phyloP scores from a whole-genome alignment of 2,329 filamentous ascomycete species.

The Akanthomyces uredinophilus region DNA sequence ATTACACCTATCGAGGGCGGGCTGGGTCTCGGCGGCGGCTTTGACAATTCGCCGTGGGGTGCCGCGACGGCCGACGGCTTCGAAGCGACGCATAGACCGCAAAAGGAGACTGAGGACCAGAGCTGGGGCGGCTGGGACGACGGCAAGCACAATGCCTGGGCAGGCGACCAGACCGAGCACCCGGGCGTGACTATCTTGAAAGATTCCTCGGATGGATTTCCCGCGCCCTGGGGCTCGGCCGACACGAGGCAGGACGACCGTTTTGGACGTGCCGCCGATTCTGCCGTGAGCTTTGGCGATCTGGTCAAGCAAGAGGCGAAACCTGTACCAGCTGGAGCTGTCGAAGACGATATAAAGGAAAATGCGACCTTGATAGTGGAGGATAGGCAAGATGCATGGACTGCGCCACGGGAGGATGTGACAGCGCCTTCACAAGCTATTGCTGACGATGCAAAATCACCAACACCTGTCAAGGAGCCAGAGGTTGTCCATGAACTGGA shows the following conservation, averaged over 20 bases:
- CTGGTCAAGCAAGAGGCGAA: neutral
- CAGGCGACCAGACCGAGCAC: neutral
- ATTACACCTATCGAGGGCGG: neutral
- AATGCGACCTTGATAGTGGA: neutral
- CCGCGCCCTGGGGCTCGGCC: neutral
- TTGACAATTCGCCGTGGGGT: neutral
- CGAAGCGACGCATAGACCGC: neutral
- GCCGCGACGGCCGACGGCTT: neutral
- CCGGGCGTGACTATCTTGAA: neutral
- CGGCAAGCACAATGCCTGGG: slow-evolving; percentile 9
- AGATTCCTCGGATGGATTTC: neutral
- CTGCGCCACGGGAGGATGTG: neutral
- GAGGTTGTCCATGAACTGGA: neutral
- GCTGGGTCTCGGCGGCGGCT: neutral
- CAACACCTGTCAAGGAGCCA: neutral
- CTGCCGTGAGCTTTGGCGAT: slow-evolving; percentile 26
- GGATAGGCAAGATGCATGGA: slow-evolving; percentile 5
- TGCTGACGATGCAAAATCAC: neutral
- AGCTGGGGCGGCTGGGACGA: slow-evolving; percentile 35
- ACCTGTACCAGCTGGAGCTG: neutral
- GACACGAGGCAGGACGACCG: neutral
- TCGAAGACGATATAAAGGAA: neutral
- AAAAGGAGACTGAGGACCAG: slow-evolving; percentile 20
- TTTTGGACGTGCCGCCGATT: slow-evolving; percentile 19
- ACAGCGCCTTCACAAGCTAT: neutral